Base-by-base conservation (phyloP, 2,329 filamentous ascomycete genomes). In the Microcera coccophila region DNA sequence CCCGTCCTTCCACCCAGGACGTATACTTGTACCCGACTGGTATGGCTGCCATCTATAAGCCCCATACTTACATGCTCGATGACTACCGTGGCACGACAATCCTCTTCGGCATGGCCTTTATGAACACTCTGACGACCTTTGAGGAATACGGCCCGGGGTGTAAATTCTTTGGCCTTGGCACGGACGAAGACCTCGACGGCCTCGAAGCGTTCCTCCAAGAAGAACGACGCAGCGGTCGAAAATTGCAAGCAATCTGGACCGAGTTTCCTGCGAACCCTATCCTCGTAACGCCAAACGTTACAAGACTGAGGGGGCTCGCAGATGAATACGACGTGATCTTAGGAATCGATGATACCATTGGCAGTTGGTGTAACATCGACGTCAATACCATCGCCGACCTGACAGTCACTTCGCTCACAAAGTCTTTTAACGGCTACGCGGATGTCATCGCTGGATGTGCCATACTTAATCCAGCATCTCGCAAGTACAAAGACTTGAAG, bases 391-490 rank as follows among this genome's bases (percentile, higher is more conserved):
- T 64, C 0, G 67, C 68, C 1, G 74, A 79, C 49, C 58, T 74
- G 0, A 41, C 78, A 20, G 49, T 72, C 4, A 70, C 68, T 0
- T 69, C 64, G n/a, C 57, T 76, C 10, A 77, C 74, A 4, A 78
- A 78, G 55, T 63, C 63, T 1, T 77, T 79, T 54, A 73, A 62
- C 32, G 76, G 76, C 3, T 71, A 71, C 48, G 68, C 71, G 5
- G 68, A 79, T 47, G 68, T 73, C 34, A 70, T 76, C 61, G 72
- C 55, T 17, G 74, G 67, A 12, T 68, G 65, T 41, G 51, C 61
- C 10, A 60, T 68, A 22, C 53, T 75, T 21, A 70, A 71, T 45
- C 69, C 71, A 0, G 46, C 59, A 7, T 68, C 65, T 1, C 39
- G 44, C 3, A 48, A 57, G 35, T 67, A 73, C 51, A 2, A 42